These are phyloP conservation scores for Candida schatavii DNA, from an alignment of 805 yeast genomes.

Conservation along the genomic window DNA sequence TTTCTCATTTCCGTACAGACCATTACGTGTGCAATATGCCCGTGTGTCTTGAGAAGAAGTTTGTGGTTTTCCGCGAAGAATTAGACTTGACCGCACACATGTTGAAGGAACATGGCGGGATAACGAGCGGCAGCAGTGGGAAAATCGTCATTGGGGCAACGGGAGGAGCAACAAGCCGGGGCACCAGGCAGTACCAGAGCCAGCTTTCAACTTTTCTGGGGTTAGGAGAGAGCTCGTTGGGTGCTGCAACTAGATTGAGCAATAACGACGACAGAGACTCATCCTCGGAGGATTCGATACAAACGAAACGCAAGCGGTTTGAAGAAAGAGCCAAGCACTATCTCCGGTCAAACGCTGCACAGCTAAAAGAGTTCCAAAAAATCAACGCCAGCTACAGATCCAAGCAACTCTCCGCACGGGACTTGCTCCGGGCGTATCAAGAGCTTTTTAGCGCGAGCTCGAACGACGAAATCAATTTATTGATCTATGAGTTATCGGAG, in stretches of 20 bases:
- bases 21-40: constrained; percentile 81
- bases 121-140: constrained; percentile 46
- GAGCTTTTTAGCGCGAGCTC: constrained; percentile 43
- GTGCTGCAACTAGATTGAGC: constrained; percentile 13
- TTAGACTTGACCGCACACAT: constrained; percentile 86
- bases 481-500: constrained; percentile 61
- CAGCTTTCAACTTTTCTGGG: constrained; percentile 60
- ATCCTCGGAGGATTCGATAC: constrained; percentile 43
- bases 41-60: constrained; percentile 80
- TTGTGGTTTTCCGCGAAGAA: constrained; percentile 87
- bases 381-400: constrained; percentile 48
- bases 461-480: constrained; percentile 50
- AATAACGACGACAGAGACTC: constrained; percentile 18
- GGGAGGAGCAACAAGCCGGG: constrained; percentile 18
- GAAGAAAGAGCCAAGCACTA: constrained; percentile 87
- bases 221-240: constrained; percentile 16
- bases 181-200: constrained; percentile 45
- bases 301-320: constrained; percentile 56
- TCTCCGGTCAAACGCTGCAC: constrained; percentile 49
- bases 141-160: constrained; percentile 38
- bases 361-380: constrained; percentile 47
- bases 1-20: constrained; percentile 65
- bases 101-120: constrained; percentile 72
- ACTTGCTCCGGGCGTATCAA: constrained; percentile 44
- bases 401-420: constrained; percentile 45